phyloP scores from a whole-genome alignment of 2,329 filamentous ascomycete species.

The Aureobasidium sp. region DNA sequence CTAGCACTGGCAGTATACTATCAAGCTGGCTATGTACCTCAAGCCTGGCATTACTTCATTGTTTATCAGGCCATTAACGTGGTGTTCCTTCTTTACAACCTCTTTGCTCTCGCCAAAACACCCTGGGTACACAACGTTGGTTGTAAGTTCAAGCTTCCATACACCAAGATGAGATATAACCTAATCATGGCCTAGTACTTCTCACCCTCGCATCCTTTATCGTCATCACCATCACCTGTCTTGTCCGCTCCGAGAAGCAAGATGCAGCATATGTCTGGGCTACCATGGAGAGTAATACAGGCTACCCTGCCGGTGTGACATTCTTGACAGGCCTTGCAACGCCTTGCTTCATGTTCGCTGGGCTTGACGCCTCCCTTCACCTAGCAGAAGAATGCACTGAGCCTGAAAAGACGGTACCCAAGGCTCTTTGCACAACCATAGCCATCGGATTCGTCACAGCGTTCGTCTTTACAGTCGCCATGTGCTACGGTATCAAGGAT shows the following conservation, averaged over 20 bases:
- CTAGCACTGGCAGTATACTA: constrained; percentile 20
- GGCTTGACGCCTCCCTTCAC: constrained; percentile 28
- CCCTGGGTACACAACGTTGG: constrained; percentile 53
- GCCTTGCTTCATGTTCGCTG: constrained; percentile 29
- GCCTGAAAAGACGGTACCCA: constrained; percentile 54
- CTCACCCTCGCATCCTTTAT: constrained; percentile 45
- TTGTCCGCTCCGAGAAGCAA: constrained; percentile 39
- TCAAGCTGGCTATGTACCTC: constrained; percentile 19
- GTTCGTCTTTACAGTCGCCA: constrained; percentile 54
- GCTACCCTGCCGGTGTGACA: constrained; percentile 42
- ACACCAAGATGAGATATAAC: too few species aligned
- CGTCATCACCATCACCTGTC: constrained; percentile 48
- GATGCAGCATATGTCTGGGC: constrained; percentile 59
- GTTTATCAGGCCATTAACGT: constrained; percentile 31
- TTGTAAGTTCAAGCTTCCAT: constrained; percentile 60
- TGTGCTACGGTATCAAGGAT: constrained; percentile 56
- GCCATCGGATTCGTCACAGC: constrained; percentile 55
- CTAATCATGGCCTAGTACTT: constrained; percentile 33
- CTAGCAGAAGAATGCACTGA: constrained; percentile 29
- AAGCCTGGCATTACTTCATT: constrained; percentile 22
- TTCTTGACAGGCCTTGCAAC: constrained; percentile 30
- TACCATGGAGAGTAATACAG: constrained; percentile 54
- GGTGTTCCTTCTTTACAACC: constrained; percentile 62
- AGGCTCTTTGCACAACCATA: constrained; percentile 56
- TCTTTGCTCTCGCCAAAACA: constrained; percentile 61